A percentile compares a stretch with the other conserved stretches of the same genome.
Evolutionary conservation across 352 stramenopile species (phyloP).

Genomic region (Lagenidium sp.): DNA sequence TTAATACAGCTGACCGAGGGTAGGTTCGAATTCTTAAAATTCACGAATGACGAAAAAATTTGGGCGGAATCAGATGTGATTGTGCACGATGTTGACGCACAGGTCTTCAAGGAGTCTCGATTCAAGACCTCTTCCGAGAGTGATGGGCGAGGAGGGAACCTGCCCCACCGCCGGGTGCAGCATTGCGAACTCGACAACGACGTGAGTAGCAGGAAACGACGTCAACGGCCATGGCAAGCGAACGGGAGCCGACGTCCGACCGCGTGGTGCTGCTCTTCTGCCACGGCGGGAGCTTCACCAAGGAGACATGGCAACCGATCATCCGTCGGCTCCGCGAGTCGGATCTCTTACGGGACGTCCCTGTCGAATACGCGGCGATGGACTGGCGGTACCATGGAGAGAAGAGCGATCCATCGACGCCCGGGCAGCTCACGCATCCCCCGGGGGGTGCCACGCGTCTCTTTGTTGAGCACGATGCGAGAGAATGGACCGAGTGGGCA

Average conservation of each 20-base stretch:
- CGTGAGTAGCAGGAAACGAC: too few species aligned
- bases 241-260: neutral
- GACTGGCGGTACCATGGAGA: constrained; percentile 25
- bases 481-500: constrained; percentile 2
- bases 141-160: too few species aligned
- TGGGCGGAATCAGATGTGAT: too few species aligned
- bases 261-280: constrained; percentile 20
- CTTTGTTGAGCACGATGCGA: constrained; percentile 2
- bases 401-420: constrained; percentile 15
- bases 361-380: constrained; percentile 17
- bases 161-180: too few species aligned
- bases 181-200: too few species aligned
- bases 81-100: too few species aligned
- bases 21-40: too few species aligned
- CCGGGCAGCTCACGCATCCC: constrained; percentile 7
- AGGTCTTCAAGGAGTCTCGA: too few species aligned
- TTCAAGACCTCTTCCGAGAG: too few species aligned
- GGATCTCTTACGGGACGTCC: constrained; percentile 7
- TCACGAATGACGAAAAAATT: too few species aligned
- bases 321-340: constrained; percentile 16
- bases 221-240: neutral
- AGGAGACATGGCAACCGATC: constrained; percentile 28
- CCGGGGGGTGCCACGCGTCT: neutral
- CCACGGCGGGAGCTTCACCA: constrained; percentile 28
- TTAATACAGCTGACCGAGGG: too few species aligned